A percentile compares a stretch with the other conserved stretches of the same genome.
Evolutionary conservation across 768 basidiomycete genomes (phyloP).

Genomic region (Lentinula raphanica): DNA sequence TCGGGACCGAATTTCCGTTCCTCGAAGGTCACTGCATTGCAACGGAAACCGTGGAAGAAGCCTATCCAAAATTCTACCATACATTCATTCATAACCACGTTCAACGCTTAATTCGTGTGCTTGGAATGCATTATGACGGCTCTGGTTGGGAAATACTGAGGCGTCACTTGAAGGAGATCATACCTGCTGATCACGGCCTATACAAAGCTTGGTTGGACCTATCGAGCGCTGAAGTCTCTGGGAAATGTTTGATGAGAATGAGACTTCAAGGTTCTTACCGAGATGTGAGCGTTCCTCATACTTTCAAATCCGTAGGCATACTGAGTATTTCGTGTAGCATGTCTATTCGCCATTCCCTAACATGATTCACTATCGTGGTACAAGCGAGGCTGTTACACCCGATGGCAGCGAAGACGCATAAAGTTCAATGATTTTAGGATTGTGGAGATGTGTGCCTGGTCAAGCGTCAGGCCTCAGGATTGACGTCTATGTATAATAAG

Average conservation of each 20-base stretch:
- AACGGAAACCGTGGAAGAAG: slow-evolving; percentile 42
- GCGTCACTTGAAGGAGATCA: slow-evolving; percentile 35
- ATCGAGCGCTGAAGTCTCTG: slow-evolving; percentile 33
- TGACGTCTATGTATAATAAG: too few relatives aligned
- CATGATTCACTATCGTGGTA: slow-evolving; percentile 42
- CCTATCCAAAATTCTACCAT: slow-evolving; percentile 54
- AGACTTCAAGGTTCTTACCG: slow-evolving; percentile 50
- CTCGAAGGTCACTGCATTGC: slow-evolving; percentile 49
- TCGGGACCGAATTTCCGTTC: slow-evolving; percentile 46
- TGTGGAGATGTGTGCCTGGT: too few relatives aligned
- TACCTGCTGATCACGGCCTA: slow-evolving; percentile 41
- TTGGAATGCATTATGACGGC: slow-evolving; percentile 48
- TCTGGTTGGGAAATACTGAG: slow-evolving; percentile 47
- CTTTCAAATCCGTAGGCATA: background rate
- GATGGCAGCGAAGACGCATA: too few relatives aligned
- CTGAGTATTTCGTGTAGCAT: slow-evolving; percentile 28
- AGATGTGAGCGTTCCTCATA: slow-evolving; percentile 34
- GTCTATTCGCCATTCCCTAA: slow-evolving; percentile 50
- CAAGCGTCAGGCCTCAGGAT: too few relatives aligned
- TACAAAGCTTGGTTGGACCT: slow-evolving; percentile 44
- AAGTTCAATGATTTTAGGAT: too few relatives aligned
- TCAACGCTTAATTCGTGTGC: slow-evolving; percentile 49
- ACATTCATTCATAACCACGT: slow-evolving; percentile 57
- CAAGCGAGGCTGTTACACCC: too few relatives aligned
- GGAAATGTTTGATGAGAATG: slow-evolving; percentile 59